phyloP scores from a whole-genome alignment of 140 eudicot species.

The Anethum foeniculum region DNA sequence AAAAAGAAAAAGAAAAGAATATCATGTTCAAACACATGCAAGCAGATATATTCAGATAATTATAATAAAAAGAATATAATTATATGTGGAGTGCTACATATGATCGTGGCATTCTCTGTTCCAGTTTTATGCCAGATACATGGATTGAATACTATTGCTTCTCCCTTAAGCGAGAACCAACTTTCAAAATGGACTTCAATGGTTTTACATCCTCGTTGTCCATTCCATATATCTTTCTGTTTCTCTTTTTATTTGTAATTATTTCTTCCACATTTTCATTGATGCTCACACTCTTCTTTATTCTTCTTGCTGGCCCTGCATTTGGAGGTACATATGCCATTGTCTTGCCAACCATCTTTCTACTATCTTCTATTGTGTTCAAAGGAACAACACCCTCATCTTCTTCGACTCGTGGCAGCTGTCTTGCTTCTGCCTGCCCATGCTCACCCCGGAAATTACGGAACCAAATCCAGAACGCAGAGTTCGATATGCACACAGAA shows the following conservation, averaged over 20 bases:
- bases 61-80: no score
- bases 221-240: constrained; percentile 22
- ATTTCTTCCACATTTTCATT: constrained; percentile 41
- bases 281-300: constrained; percentile 48
- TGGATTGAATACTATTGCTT: neutral
- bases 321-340: neutral
- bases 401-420: neutral
- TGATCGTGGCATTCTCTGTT: no score
- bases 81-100: no score
- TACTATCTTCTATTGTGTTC: neutral
- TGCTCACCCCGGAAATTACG: constrained; percentile 3
- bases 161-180: constrained; percentile 2
- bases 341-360: neutral
- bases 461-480: neutral
- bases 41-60: no score
- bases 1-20: no score
- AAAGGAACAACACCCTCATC: neutral
- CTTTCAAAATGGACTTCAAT: constrained; percentile 13
- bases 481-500: neutral
- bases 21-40: no score
- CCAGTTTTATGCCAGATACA: no score
- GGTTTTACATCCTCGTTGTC: neutral
- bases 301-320: constrained; percentile 10
- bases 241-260: constrained; percentile 18
- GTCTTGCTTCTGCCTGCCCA: neutral